phyloP scores from a whole-genome alignment of 1,284 basidiomycete genomes.

The Rhodotorula mucilaginosa region DNA sequence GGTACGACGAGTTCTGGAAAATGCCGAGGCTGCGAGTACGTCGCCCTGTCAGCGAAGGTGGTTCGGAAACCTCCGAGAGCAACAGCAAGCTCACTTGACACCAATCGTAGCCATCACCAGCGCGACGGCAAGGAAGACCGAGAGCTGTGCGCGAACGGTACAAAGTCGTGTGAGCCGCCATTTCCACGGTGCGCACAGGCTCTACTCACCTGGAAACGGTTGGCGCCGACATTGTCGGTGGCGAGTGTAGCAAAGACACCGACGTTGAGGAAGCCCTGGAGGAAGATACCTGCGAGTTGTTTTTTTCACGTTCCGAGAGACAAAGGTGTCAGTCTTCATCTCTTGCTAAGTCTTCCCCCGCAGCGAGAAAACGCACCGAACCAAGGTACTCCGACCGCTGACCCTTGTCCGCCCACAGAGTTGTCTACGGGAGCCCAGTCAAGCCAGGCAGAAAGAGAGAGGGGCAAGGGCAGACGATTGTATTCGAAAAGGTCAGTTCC shows the following conservation, averaged over 20 bases:
- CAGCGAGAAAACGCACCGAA: conserved; percentile 71
- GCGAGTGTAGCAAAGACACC: conserved; percentile 78
- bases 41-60: conserved; percentile 51
- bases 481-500: conserved; percentile 3
- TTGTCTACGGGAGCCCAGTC: conserved; percentile 32
- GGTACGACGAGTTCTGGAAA: conserved; percentile 51
- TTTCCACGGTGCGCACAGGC: not conserved
- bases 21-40: conserved; percentile 56
- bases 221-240: conserved; percentile 75
- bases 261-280: conserved; percentile 75
- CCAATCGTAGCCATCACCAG: conserved; percentile 83
- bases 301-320: not conserved
- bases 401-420: conserved; percentile 31
- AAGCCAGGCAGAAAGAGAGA: conserved; percentile 18
- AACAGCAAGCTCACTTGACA: conserved; percentile 55
- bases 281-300: conserved; percentile 47
- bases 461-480: not conserved
- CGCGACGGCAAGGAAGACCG: conserved; percentile 77
- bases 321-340: not conserved
- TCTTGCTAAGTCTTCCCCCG: too few relatives aligned
- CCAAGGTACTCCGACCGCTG: conserved; percentile 71
- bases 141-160: conserved; percentile 67
- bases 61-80: not conserved
- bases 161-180: not conserved
- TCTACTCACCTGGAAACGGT: conserved; percentile 59